These are phyloP conservation scores for Earliella scabrosa DNA, from an alignment of 1,284 basidiomycete species.

Conservation along the genomic window DNA sequence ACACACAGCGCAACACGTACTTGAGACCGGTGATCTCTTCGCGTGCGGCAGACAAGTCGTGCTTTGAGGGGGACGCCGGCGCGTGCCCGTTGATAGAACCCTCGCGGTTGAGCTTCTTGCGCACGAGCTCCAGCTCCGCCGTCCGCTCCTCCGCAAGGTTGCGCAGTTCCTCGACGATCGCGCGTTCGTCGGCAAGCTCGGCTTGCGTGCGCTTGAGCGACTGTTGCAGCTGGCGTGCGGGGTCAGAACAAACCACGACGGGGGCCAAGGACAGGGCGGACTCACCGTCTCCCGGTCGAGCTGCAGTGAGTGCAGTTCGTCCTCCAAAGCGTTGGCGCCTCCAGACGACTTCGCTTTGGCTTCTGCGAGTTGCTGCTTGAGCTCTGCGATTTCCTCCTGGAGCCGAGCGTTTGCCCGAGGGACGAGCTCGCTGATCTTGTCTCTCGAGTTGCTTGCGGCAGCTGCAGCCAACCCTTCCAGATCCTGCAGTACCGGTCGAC, in stretches of 20 bases:
- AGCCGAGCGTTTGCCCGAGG: constrained; percentile 47
- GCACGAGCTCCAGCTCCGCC: constrained; percentile 56
- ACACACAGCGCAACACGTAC: constrained; percentile 42
- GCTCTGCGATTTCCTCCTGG: constrained; percentile 56
- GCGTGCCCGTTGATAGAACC: constrained; percentile 43
- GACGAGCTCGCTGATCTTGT: constrained; percentile 40
- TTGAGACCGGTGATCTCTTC: constrained; percentile 81
- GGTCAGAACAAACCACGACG: too few species aligned
- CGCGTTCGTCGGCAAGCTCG: constrained; percentile 43
- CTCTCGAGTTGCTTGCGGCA: constrained; percentile 34
- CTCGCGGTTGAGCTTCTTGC: constrained; percentile 64
- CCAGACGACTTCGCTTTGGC: constrained; percentile 9
- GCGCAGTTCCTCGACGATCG: constrained; percentile 41
- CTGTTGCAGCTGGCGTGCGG: constrained; percentile 39
- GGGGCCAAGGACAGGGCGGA: background rate
- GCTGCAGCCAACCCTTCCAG: constrained; percentile 50
- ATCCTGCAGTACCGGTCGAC: constrained; percentile 50
- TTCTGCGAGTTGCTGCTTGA: constrained; percentile 42
- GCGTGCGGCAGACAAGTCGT: constrained; percentile 52
- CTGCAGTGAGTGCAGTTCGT: constrained; percentile 22
- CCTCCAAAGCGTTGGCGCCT: constrained; percentile 3
- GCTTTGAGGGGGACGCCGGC: constrained; percentile 46
- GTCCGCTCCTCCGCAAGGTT: constrained; percentile 49
- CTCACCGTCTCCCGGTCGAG: constrained; percentile 45
- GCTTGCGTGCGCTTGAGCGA: constrained; percentile 35